Conservation (phyloP, 352 stramenopile genomes). For the Phytophthora syringae region DNA sequence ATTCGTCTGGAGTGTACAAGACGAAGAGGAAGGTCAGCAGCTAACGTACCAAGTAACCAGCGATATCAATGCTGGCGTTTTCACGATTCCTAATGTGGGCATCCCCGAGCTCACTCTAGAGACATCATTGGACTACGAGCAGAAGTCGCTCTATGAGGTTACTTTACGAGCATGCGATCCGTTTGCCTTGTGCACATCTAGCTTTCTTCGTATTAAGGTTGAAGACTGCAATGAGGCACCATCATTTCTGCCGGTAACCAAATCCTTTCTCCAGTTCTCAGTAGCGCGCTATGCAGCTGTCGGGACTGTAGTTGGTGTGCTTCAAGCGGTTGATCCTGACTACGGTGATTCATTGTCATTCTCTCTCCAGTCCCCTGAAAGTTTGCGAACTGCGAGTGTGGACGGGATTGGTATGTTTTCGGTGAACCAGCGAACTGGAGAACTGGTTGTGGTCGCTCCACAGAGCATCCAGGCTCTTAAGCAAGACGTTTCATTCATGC, state of each 20-base stretch:
- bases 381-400: neutral
- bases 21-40: constrained; percentile 24
- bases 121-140: constrained; percentile 21
- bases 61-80: neutral
- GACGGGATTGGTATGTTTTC: constrained; percentile 27
- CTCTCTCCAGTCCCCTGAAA: constrained; percentile 7
- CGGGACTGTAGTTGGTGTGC: constrained; percentile 19
- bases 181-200: constrained; percentile 22
- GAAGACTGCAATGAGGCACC: constrained; percentile 29
- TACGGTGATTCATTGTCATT: constrained; percentile 25
- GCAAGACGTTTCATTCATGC: constrained; percentile 11
- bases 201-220: constrained; percentile 15
- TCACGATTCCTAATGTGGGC: constrained; percentile 14
- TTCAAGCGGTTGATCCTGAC: constrained; percentile 34
- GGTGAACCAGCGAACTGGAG: constrained; percentile 23
- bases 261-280: neutral
- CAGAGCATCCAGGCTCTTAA: constrained; percentile 19
- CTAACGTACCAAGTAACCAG: constrained; percentile 25
- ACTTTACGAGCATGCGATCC: constrained; percentile 30
- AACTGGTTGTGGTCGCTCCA: constrained; percentile 13
- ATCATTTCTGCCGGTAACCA: constrained; percentile 5
- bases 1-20: constrained; percentile 18
- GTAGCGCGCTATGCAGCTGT: constrained; percentile 21
- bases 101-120: constrained; percentile 20
- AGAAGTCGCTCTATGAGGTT: constrained; percentile 8